Evolutionary conservation across 495 filamentous ascomycete species (phyloP).

Genomic region (Polyplosphaeria fusca): DNA sequence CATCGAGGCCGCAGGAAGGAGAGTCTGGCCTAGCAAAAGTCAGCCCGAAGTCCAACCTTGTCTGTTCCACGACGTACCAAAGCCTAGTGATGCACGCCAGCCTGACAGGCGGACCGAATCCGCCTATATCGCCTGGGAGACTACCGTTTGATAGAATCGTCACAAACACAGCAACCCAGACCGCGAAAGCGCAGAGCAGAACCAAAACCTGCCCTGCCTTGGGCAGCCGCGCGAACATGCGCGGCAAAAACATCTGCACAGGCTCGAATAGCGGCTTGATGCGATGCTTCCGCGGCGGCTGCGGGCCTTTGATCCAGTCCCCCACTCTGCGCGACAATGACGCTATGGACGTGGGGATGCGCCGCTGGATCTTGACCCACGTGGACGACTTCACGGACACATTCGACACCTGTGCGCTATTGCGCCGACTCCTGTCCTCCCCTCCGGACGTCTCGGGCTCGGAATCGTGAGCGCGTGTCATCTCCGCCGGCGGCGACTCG

Average conservation of each 20-base stretch:
- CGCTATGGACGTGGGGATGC: constrained; percentile 7
- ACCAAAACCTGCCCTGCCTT: constrained; percentile 1
- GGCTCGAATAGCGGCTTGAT: constrained; percentile 21
- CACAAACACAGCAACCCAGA: constrained; percentile 20
- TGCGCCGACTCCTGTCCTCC: too few species aligned
- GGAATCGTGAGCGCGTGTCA: too few species aligned
- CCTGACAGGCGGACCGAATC: constrained; percentile 18
- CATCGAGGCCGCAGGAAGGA: constrained; percentile 40
- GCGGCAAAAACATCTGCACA: constrained; percentile 14
- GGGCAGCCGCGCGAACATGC: constrained; percentile 9
- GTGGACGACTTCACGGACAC: too few species aligned
- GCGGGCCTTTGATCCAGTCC: constrained; percentile 15
- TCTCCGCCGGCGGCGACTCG: too few species aligned
- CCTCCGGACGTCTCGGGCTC: too few species aligned
- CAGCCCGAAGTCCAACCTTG: too few species aligned
- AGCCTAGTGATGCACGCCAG: constrained; percentile 16
- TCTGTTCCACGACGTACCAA: too few species aligned
- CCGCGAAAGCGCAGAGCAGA: not conserved
- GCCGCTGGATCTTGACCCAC: too few species aligned
- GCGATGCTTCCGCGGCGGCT: constrained; percentile 9
- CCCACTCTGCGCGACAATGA: not conserved
- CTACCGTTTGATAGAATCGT: constrained; percentile 4
- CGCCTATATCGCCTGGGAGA: constrained; percentile 13
- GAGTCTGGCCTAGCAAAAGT: constrained; percentile 1
- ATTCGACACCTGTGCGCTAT: too few species aligned